Base-by-base conservation (phyloP, 2,329 filamentous ascomycete genomes). In the Teratosphaeria nubilosa region DNA sequence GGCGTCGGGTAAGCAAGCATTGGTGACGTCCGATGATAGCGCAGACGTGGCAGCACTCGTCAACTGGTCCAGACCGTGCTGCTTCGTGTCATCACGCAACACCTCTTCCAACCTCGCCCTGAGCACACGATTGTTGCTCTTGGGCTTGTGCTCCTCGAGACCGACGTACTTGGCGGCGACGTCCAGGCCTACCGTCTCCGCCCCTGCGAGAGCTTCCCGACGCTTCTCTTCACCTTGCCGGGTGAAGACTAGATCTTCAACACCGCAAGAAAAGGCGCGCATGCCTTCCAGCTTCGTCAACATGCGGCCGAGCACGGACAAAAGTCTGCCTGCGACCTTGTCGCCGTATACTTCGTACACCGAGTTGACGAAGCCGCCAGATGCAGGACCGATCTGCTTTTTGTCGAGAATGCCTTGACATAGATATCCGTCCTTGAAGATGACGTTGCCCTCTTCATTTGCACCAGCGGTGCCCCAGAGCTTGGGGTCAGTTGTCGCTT, bases 201-300 rank as follows among this genome's bases (percentile, higher is more conserved):
- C 88, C 54, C 82, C 82, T 62, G 80, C 76, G 13, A 99, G 77
- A 62, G 86, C 84, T 63, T 87, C 77, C 64, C 81, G 82, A 50
- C 94, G 85, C 56, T 80, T 78, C 57, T 77, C 76, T 70, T 99
- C 91, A 56, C 94, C 92, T 62, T 88, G 78, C 1, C 82, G 78
- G 0, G 92, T 97, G 55, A 99, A 82, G 59, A 88, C 84, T 59
- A 99, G 79, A 78, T 99, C 95, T 68, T 99, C 92, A 74, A 99
- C 96, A 71, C 95, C 95, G 73, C 94, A 99, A 63, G 90, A 94
- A 72, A 97, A 97, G 1, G 92, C 94, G 55, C 91, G 83, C 86
- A 96, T 95, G 69, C 94, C 89, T 60, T 97, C 80, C 63, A 91
- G 87, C 68, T 91, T 87, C 0, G 94, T 99, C 62, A 99, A 76